These are phyloP conservation scores for Geum urbanum DNA, from an alignment of 306 rosid genomes.

Conservation along the genomic window DNA sequence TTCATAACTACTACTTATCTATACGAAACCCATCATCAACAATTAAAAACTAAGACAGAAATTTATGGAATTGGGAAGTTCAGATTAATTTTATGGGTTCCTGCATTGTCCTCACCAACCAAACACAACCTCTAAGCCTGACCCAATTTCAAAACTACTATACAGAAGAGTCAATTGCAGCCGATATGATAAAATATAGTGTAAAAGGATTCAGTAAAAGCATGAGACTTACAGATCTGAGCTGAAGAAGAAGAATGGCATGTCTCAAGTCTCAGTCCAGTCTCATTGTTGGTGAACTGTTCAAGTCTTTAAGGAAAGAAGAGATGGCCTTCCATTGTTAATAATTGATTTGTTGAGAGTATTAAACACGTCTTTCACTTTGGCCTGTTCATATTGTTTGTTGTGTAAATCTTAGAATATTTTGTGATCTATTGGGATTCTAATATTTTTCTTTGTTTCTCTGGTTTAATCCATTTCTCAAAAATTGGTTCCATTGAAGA, in stretches of 20 bases:
- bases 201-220: not conserved
- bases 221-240: constrained; percentile 27
- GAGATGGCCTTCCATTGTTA: too few species aligned
- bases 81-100: not conserved
- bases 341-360: too few species aligned
- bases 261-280: not conserved
- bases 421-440: too few species aligned
- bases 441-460: too few species aligned
- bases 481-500: too few species aligned
- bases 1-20: too few species aligned
- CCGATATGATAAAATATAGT: not conserved
- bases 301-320: not conserved
- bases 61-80: not conserved
- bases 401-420: too few species aligned
- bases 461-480: too few species aligned
- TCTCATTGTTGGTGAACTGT: not conserved
- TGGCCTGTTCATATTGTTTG: too few species aligned
- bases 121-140: not conserved
- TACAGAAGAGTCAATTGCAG: not conserved
- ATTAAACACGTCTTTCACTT: not conserved
- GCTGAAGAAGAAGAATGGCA: constrained; percentile 20
- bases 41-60: not conserved
- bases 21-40: too few species aligned
- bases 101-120: constrained; percentile 6
- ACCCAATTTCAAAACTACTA: not conserved